These are phyloP conservation scores for Chamaecyparis obtusa DNA, from an alignment of 75 land plant species.

Conservation along the genomic window DNA sequence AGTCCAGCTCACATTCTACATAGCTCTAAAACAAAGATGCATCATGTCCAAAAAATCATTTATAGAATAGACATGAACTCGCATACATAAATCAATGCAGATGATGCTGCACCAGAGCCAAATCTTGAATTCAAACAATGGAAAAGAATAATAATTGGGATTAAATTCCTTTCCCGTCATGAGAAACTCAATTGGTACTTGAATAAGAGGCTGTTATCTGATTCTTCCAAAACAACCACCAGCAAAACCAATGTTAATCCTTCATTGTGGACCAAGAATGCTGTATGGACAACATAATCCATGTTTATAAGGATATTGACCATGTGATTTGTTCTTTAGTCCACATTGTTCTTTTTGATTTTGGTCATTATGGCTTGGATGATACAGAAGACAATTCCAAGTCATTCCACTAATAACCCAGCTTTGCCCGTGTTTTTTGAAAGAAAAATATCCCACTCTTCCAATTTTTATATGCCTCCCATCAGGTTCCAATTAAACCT, in stretches of 20 bases:
- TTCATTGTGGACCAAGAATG: background rate
- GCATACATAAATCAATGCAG: background rate
- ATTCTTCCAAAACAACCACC: background rate
- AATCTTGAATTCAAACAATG: background rate
- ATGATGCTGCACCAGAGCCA: background rate
- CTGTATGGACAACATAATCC: background rate
- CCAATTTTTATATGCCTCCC: background rate
- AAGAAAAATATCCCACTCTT: background rate
- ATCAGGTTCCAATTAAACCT: constrained; percentile 85
- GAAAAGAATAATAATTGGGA: background rate
- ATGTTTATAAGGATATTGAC: background rate
- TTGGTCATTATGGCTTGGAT: background rate
- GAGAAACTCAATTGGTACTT: background rate
- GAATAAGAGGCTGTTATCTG: background rate
- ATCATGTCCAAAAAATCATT: background rate
- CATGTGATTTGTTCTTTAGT: background rate
- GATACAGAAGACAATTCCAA: background rate
- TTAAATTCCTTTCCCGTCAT: background rate
- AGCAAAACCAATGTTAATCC: background rate
- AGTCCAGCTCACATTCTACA: background rate
- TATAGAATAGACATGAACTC: background rate
- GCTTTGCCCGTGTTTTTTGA: background rate
- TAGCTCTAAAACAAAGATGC: background rate
- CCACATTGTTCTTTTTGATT: background rate
- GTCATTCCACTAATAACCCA: background rate